These are phyloP conservation scores for Elsinoe arachidis DNA, from an alignment of 2,329 filamentous ascomycete genomes.

Conservation along the genomic window DNA sequence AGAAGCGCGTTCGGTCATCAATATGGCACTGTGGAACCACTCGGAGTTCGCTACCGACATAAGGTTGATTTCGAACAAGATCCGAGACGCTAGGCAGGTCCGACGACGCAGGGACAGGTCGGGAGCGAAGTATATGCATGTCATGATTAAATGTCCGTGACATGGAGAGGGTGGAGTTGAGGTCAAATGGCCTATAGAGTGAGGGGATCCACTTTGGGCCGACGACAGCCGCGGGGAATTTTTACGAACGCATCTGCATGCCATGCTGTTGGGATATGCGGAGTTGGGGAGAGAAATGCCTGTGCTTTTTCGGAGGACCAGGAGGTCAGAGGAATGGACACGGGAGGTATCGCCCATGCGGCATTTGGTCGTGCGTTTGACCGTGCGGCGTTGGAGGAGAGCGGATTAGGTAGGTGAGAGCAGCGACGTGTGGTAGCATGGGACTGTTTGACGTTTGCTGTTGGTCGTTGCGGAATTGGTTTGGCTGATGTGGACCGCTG, in stretches of 20 bases:
- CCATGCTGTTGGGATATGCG: neutral
- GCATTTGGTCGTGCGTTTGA: neutral
- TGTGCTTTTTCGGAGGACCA: no score
- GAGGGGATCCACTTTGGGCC: neutral
- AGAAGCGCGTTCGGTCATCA: neutral
- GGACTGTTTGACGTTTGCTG: neutral
- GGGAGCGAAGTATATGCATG: neutral
- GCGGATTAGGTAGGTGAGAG: neutral
- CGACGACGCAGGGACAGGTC: neutral
- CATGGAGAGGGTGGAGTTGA: neutral
- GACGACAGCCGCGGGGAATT: neutral
- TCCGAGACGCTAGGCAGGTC: neutral
- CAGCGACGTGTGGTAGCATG: neutral
- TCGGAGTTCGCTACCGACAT: slow-evolving; percentile 7
- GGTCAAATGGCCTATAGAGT: neutral
- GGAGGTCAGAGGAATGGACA: neutral
- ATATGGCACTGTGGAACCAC: neutral
- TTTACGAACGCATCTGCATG: neutral
- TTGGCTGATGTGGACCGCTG: no score
- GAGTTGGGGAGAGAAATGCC: neutral
- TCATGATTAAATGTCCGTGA: no score
- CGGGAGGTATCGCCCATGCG: no score
- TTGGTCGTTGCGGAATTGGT: neutral
- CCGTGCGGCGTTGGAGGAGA: neutral
- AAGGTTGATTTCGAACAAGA: neutral